phyloP scores from a whole-genome alignment of 108 stramenopile species.

The Cylindrotheca fusiformis region DNA sequence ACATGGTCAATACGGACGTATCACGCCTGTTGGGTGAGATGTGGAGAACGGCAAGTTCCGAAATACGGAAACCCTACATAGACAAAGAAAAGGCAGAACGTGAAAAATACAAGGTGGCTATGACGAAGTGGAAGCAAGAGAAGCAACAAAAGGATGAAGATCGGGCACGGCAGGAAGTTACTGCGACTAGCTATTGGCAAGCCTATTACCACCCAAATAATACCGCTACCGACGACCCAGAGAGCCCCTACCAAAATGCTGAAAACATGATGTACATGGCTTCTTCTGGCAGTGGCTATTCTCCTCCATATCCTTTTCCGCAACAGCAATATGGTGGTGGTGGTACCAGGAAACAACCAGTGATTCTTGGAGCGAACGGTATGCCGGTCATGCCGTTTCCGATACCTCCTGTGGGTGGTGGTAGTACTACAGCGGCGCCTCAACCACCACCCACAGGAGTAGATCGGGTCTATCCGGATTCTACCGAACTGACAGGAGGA shows the following conservation, averaged over 20 bases:
- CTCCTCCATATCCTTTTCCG: neutral
- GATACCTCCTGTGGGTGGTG: neutral
- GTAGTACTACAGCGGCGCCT: neutral
- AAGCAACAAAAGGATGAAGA: slow-evolving; percentile 7
- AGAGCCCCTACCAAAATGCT: neutral
- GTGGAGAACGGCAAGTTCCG: slow-evolving; percentile 43
- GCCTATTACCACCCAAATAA: neutral
- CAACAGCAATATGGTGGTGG: neutral
- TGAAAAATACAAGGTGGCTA: slow-evolving; percentile 53
- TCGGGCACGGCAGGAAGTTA: neutral
- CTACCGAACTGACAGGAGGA: neutral
- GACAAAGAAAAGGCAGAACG: slow-evolving; percentile 52
- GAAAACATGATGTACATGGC: neutral
- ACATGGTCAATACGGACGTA: slow-evolving; percentile 56
- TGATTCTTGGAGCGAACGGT: slow-evolving; percentile 35
- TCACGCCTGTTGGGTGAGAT: slow-evolving; percentile 42
- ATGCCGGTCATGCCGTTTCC: slow-evolving; percentile 12
- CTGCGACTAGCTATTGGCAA: neutral
- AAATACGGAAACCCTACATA: slow-evolving; percentile 34
- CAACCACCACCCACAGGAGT: neutral
- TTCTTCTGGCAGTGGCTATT: neutral
- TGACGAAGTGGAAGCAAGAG: slow-evolving; percentile 37
- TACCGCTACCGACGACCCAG: neutral
- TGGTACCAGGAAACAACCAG: slow-evolving; percentile 20
- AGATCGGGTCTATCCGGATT: neutral